Evolutionary conservation across 495 filamentous ascomycete species (phyloP).

Genomic region (Cercophora sp.): DNA sequence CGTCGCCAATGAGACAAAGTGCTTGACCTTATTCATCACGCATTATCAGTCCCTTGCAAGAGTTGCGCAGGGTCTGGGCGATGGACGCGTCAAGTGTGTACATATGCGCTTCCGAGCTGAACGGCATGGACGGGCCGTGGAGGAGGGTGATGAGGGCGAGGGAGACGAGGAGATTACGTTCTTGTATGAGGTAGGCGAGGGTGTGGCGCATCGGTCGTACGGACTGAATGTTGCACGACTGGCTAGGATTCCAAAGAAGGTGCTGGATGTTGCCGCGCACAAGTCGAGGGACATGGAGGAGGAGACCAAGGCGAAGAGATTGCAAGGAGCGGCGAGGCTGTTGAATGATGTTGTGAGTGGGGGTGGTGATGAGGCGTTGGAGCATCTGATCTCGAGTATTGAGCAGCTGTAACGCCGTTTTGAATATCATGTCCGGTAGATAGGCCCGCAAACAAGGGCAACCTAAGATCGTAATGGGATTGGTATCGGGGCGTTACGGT

Average conservation of each 20-base stretch:
- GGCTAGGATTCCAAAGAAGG: slow-evolving; percentile 70
- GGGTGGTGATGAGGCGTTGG: slow-evolving; percentile 34
- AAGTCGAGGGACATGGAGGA: slow-evolving; percentile 82
- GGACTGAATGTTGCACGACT: slow-evolving; percentile 89
- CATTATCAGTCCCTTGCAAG: slow-evolving; percentile 86
- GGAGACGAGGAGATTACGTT: slow-evolving; percentile 66
- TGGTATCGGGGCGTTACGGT: too few species aligned
- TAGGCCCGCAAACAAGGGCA: too few species aligned
- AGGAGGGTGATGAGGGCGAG: slow-evolving; percentile 30
- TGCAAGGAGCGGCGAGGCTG: slow-evolving; percentile 44
- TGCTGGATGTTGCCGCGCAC: slow-evolving; percentile 70
- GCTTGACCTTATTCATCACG: slow-evolving; percentile 89
- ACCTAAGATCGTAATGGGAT: too few species aligned
- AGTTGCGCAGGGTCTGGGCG: slow-evolving; percentile 62
- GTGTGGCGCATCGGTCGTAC: slow-evolving; percentile 88
- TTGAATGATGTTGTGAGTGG: slow-evolving; percentile 38
- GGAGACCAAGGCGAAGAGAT: slow-evolving; percentile 56
- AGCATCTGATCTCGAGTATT: slow-evolving; percentile 44
- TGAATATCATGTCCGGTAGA: not conserved
- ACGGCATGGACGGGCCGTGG: not conserved
- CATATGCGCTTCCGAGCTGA: slow-evolving; percentile 76
- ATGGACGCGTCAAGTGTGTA: slow-evolving; percentile 63
- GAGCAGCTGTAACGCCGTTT: slow-evolving; percentile 38
- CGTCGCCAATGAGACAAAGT: slow-evolving; percentile 67
- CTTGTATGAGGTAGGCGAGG: slow-evolving; percentile 77